These are phyloP conservation scores for Eremochloa ophiuroides DNA, from an alignment of 176 grass and related monocot species.

Conservation along the genomic window DNA sequence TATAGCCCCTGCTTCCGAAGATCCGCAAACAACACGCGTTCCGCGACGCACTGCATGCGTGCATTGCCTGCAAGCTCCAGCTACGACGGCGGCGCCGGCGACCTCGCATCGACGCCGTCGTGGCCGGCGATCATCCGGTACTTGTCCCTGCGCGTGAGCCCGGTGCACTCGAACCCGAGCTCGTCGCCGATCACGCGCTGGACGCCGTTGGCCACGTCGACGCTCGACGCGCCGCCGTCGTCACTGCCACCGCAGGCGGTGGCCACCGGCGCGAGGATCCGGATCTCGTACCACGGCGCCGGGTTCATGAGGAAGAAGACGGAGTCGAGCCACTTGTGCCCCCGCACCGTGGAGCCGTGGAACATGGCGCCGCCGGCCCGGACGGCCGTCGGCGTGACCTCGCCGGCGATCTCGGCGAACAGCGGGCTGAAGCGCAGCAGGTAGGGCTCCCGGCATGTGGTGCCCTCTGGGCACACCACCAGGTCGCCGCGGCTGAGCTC, in stretches of 20 bases:
- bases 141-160: constrained; percentile 45
- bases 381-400: constrained; percentile 47
- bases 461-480: constrained; percentile 73
- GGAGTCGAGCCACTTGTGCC: constrained; percentile 60
- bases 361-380: constrained; percentile 39
- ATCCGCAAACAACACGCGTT: neutral
- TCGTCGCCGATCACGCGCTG: constrained; percentile 28
- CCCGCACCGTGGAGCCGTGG: constrained; percentile 48
- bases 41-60: neutral
- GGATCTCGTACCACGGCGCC: constrained; percentile 29
- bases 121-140: constrained; percentile 45
- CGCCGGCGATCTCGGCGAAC: constrained; percentile 38
- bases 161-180: constrained; percentile 49
- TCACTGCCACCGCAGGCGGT: neutral
- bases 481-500: constrained; percentile 44
- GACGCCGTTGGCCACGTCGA: constrained; percentile 35
- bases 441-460: constrained; percentile 65
- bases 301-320: constrained; percentile 78
- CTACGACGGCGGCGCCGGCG: neutral
- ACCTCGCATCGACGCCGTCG: constrained; percentile 32
- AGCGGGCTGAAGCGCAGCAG: constrained; percentile 76
- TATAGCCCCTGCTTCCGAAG: neutral
- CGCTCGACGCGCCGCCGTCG: neutral
- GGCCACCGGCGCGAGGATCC: constrained; percentile 11
- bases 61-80: neutral